Conservation (phyloP, 768 basidiomycete genomes). For the Hygrophoropsis aurantiaca region DNA sequence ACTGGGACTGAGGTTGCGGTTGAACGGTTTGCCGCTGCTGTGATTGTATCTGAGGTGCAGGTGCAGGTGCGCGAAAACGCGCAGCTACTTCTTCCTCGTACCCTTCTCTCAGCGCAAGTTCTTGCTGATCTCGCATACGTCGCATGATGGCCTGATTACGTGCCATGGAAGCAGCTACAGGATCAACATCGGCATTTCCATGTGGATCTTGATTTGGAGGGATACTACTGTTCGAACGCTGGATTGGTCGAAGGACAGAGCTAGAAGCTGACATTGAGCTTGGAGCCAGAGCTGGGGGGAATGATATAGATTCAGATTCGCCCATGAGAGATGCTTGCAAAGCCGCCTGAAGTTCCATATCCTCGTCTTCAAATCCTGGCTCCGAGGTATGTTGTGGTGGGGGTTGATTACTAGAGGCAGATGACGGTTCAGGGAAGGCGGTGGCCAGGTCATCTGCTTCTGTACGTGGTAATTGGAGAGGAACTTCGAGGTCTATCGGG, state of each 20-base stretch:
- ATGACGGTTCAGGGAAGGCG: conserved; percentile 56
- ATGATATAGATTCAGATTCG: background rate
- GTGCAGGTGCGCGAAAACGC: conserved; percentile 20
- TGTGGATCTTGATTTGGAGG: conserved; percentile 31
- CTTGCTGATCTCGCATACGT: conserved; percentile 65
- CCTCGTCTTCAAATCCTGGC: conserved; percentile 71
- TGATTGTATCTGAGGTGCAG: background rate
- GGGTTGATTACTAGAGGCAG: conserved; percentile 19
- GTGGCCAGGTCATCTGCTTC: conserved; percentile 73
- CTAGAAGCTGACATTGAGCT: too few relatives aligned
- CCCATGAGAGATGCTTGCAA: conserved; percentile 74
- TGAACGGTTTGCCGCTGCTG: background rate
- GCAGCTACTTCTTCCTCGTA: conserved; percentile 42
- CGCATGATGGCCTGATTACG: conserved; percentile 60
- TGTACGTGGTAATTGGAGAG: conserved; percentile 57
- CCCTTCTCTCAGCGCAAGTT: conserved; percentile 60
- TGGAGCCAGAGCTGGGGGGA: too few relatives aligned
- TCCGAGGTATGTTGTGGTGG: conserved; percentile 9
- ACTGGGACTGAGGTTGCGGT: background rate
- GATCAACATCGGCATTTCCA: conserved; percentile 42
- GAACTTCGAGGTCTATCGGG: conserved; percentile 54
- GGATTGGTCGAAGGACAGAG: too few relatives aligned
- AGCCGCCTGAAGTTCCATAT: conserved; percentile 84
- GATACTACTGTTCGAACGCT: conserved; percentile 6
- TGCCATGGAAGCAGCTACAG: conserved; percentile 66